Conservation (phyloP, 2,329 filamentous ascomycete species). For the Zymoseptoria brevis region DNA sequence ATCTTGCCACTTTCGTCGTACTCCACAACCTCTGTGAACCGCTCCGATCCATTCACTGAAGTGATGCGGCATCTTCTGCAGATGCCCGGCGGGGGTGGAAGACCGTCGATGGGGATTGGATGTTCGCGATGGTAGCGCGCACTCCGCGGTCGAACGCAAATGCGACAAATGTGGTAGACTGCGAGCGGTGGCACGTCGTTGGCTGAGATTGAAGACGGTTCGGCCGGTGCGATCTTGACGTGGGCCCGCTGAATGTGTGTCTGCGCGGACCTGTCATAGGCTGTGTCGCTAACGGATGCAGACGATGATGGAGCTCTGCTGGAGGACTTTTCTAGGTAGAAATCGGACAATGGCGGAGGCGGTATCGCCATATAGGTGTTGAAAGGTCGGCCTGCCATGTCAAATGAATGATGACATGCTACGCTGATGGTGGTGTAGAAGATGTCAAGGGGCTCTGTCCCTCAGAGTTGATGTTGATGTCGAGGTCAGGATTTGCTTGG, state of each 20-base stretch:
- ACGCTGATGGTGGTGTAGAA: conserved; percentile 2
- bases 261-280: neutral
- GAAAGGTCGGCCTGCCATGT: conserved; percentile 8
- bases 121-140: conserved; percentile 28
- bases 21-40: conserved; percentile 12
- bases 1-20: conserved; percentile 21
- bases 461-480: neutral
- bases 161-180: conserved; percentile 29
- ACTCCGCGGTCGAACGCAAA: conserved; percentile 28
- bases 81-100: conserved; percentile 26
- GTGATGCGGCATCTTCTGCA: conserved; percentile 28
- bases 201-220: neutral
- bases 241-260: neutral
- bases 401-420: conserved; percentile 10
- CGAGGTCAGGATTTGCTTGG: neutral
- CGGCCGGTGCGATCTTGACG: neutral
- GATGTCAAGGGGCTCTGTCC: neutral
- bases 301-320: conserved; percentile 6
- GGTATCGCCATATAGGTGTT: conserved; percentile 17
- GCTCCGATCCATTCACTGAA: conserved; percentile 16
- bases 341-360: conserved; percentile 23
- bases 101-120: conserved; percentile 25
- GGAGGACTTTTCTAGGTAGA: conserved; percentile 13
- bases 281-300: neutral
- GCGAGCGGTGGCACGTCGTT: conserved; percentile 22